Base-by-base conservation (phyloP, 2,329 filamentous ascomycete species). In the Hymenoscyphus occultus region DNA sequence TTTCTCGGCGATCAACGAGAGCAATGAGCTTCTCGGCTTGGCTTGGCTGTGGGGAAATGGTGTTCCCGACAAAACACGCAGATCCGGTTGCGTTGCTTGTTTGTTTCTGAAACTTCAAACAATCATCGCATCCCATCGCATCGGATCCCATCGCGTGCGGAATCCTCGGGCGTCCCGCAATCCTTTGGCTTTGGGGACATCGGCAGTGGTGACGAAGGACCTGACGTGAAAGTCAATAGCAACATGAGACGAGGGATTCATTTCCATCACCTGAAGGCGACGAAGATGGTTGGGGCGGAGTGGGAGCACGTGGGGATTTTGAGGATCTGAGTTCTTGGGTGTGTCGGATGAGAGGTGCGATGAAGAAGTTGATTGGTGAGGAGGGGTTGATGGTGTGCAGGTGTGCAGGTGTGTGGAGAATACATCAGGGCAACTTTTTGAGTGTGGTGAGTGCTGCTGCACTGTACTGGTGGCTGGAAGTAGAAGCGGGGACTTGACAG, bases 361-460 rank as follows among this genome's bases (percentile, higher is more conserved):
- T 57, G 56, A n/a, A 39, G 28, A 32, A 39, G 13, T 57, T 57
- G 28, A 57, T 57, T 57, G 56, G 56, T 13, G 19, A 22, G 48
- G 48, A 28, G 48, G 22, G 19, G 22, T 51, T 51, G n/a, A 51
- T 51, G 48, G 48, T 51, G 45, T 51, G 45, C 45, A 51, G 19
- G 45, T 22, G 22, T 22, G 19, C 42, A 48, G 42, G 42, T 14
- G 22, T 1, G 22, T 22, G 22, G 22, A 22, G 22, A 22, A 22
- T 22, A 22, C 22, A 22, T 22, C 42, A 48, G 32, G 32, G 32
- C 32, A 35, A 9, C 32, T 35, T 48, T 14, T 48, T 48, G 9
- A 7, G 42, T n/a, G 5, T 48, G 22, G 22, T 22, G 22, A 22
- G 22, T 22, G 22, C 1, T 22, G 22, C 22, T 22, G 22, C 22